These are phyloP conservation scores for Cafeteria roenbergensis DNA, from an alignment of 108 stramenopile genomes.

Conservation along the genomic window DNA sequence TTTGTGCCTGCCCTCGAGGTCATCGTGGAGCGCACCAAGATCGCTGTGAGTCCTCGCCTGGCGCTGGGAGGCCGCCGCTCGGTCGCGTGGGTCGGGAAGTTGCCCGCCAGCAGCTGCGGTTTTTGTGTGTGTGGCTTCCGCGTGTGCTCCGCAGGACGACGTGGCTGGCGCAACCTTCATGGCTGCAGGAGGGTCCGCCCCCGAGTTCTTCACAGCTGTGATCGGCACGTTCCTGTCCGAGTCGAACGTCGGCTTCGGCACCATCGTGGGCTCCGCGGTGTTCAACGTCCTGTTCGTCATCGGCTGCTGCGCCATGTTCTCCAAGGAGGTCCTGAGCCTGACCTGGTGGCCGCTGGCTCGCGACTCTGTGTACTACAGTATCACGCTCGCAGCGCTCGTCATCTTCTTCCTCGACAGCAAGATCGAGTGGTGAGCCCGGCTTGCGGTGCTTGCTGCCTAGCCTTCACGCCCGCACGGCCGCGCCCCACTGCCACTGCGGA, in stretches of 20 bases:
- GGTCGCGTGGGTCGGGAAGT: no score
- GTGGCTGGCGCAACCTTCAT: conserved; percentile 18
- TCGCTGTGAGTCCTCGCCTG: conserved; percentile 60
- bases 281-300: conserved; percentile 38
- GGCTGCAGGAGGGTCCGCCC: conserved; percentile 31
- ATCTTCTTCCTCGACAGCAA: conserved; percentile 8
- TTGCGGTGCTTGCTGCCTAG: no score
- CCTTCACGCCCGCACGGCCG: no score
- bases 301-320: conserved; percentile 21
- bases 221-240: conserved; percentile 20
- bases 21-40: conserved; percentile 48
- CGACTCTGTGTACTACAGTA: conserved; percentile 22
- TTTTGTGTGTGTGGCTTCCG: no score
- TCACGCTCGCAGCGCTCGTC: conserved; percentile 13
- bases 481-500: no score
- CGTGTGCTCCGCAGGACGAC: no score
- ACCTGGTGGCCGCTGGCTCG: conserved; percentile 35
- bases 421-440: conserved; percentile 9
- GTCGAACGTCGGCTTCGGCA: conserved; percentile 26
- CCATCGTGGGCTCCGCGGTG: conserved; percentile 31
- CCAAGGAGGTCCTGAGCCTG: conserved; percentile 11
- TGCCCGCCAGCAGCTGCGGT: no score
- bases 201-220: conserved; percentile 29
- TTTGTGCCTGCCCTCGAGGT: conserved; percentile 66
- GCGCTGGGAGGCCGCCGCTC: no score